phyloP scores from a whole-genome alignment of 331 rosid genomes.

The Telfairia occidentalis region DNA sequence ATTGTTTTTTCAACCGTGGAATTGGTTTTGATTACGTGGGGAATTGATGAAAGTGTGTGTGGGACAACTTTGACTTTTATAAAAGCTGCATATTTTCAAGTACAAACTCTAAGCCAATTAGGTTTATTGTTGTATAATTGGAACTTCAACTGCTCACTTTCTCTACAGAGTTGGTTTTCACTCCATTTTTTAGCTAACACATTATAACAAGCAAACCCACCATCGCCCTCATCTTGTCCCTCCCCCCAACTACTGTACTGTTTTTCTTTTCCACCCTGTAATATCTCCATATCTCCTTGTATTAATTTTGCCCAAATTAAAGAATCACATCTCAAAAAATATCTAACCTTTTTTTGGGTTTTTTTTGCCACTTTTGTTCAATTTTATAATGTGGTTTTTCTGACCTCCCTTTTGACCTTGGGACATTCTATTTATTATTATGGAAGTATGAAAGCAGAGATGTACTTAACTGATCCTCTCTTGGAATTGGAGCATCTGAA shows the following conservation, averaged over 20 bases:
- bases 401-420: slow-evolving; percentile 11
- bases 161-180: slow-evolving; percentile 4
- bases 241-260: neutral
- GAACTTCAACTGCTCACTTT: slow-evolving; percentile 15
- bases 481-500: slow-evolving; percentile 1
- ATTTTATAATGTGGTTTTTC: neutral
- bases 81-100: neutral
- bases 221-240: neutral
- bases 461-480: slow-evolving; percentile 6
- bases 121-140: neutral
- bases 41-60: neutral
- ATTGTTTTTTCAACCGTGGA: neutral
- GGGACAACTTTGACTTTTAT: slow-evolving; percentile 8
- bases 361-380: neutral
- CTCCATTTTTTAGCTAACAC: slow-evolving; percentile 4
- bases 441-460: neutral
- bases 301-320: neutral
- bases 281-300: too few relatives aligned
- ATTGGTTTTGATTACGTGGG: slow-evolving; percentile 9
- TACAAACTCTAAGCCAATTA: neutral
- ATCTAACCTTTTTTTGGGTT: neutral
- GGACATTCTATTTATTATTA: neutral
- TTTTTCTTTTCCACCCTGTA: neutral
- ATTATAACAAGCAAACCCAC: slow-evolving; percentile 9
- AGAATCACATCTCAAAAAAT: neutral